Conservation (phyloP, 2,329 filamentous ascomycete species). For the Pseudocercospora cruenta region DNA sequence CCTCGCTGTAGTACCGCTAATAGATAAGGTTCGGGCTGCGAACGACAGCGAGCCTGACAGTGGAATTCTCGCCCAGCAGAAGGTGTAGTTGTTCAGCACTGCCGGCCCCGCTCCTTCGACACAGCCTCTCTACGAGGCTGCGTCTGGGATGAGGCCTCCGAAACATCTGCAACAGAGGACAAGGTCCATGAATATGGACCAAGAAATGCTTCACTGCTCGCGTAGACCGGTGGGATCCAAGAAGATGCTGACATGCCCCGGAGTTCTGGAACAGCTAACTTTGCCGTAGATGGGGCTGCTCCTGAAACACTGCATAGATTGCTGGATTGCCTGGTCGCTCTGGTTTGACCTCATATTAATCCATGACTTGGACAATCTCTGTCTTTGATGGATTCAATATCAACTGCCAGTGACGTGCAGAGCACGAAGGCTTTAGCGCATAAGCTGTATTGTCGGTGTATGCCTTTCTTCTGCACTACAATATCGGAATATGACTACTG, state of each 20-base stretch:
- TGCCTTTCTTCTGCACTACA: neutral
- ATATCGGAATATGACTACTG: neutral
- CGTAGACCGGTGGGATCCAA: neutral
- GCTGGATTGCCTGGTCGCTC: neutral
- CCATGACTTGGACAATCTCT: neutral
- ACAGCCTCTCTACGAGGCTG: neutral
- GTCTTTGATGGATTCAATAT: neutral
- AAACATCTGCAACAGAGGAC: neutral
- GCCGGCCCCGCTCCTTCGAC: neutral
- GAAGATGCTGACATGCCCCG: neutral
- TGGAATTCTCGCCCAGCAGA: neutral
- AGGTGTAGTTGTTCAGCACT: neutral
- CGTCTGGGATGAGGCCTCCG: neutral
- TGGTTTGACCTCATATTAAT: neutral
- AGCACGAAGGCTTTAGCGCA: constrained; percentile 15
- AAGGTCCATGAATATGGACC: neutral
- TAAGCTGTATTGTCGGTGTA: constrained; percentile 20
- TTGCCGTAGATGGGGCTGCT: neutral
- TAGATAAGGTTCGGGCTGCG: neutral
- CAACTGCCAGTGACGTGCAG: neutral
- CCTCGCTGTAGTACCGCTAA: neutral
- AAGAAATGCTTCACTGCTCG: neutral
- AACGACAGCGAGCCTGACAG: neutral
- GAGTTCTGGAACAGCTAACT: neutral
- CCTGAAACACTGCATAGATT: neutral